Conservation (phyloP, 352 stramenopile species). For the Phytophthora cryptogea region DNA sequence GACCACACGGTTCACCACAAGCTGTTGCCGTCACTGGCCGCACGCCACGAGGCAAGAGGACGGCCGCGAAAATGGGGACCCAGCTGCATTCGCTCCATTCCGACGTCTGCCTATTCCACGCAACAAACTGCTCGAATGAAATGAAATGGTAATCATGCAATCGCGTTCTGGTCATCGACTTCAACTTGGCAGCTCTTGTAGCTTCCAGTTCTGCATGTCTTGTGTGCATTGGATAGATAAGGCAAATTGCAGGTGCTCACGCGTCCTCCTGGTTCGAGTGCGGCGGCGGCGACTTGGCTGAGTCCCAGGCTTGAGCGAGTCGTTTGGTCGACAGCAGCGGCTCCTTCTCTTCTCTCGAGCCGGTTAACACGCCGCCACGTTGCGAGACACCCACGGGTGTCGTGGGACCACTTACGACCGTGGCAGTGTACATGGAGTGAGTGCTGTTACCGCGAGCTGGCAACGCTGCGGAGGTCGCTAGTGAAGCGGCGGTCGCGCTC, state of each 20-base stretch:
- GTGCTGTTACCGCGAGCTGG: slow-evolving; percentile 15
- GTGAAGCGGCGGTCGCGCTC: slow-evolving; percentile 10
- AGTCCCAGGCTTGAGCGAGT: slow-evolving; percentile 59
- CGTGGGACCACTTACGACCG: slow-evolving; percentile 31
- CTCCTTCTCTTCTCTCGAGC: slow-evolving; percentile 60
- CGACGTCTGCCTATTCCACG: slow-evolving; percentile 16
- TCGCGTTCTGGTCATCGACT: not conserved
- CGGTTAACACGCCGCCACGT: slow-evolving; percentile 15
- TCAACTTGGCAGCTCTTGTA: slow-evolving; percentile 5
- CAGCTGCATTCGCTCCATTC: slow-evolving; percentile 15
- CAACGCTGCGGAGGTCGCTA: slow-evolving; percentile 16
- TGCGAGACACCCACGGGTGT: slow-evolving; percentile 23
- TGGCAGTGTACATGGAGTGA: slow-evolving; percentile 32
- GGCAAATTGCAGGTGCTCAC: slow-evolving; percentile 3
- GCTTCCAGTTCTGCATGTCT: too few species aligned
- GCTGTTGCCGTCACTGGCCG: not conserved
- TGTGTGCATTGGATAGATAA: slow-evolving; percentile 17
- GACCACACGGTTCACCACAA: slow-evolving; percentile 17
- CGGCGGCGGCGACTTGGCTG: slow-evolving; percentile 16
- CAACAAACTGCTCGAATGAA: not conserved
- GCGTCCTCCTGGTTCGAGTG: slow-evolving; percentile 28
- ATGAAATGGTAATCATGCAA: slow-evolving; percentile 13
- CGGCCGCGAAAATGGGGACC: not conserved
- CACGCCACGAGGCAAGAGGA: slow-evolving; percentile 12
- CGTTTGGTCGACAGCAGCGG: slow-evolving; percentile 59